Evolutionary conservation across 2,329 filamentous ascomycete species (phyloP).

Genomic region (Aspergillus bombycis): DNA sequence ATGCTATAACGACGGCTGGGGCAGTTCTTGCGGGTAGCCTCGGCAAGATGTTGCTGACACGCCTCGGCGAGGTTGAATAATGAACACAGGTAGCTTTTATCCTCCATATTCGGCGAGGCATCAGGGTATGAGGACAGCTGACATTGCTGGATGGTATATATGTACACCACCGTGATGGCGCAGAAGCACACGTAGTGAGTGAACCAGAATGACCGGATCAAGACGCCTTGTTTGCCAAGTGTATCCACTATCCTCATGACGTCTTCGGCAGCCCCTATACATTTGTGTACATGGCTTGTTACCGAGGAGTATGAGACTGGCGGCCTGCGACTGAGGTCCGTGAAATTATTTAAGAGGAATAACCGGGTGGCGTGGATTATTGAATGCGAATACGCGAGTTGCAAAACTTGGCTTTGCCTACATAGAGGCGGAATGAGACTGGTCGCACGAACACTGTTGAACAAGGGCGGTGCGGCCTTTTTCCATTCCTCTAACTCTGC

Average conservation of each 20-base stretch:
- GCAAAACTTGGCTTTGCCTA: constrained; percentile 43
- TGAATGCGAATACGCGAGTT: constrained; percentile 42
- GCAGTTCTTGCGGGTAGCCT: constrained; percentile 51
- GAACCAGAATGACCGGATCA: constrained; percentile 48
- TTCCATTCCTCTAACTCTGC: constrained; percentile 42
- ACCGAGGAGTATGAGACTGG: constrained; percentile 35
- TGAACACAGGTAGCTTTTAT: constrained; percentile 28
- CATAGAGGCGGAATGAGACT: constrained; percentile 43
- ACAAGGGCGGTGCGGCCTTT: constrained; percentile 38
- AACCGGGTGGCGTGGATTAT: constrained; percentile 44
- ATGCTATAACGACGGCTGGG: constrained; percentile 53
- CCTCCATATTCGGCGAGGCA: constrained; percentile 22
- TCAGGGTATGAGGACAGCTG: constrained; percentile 26
- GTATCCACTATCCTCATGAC: constrained; percentile 41
- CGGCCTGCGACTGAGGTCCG: constrained; percentile 37
- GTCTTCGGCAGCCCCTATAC: constrained; percentile 47
- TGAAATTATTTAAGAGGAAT: constrained; percentile 42
- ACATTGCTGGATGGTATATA: constrained; percentile 46
- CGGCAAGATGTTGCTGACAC: constrained; percentile 51
- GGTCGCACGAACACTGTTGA: constrained; percentile 39
- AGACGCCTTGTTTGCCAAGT: constrained; percentile 38
- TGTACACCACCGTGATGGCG: constrained; percentile 46
- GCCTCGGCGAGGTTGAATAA: constrained; percentile 49
- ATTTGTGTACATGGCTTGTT: constrained; percentile 45
- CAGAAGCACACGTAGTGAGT: constrained; percentile 49